A percentile compares a stretch with the other conserved stretches of the same genome.
Evolutionary conservation across 2,329 filamentous ascomycete genomes (phyloP).

Genomic region (Monosporascus sp.): DNA sequence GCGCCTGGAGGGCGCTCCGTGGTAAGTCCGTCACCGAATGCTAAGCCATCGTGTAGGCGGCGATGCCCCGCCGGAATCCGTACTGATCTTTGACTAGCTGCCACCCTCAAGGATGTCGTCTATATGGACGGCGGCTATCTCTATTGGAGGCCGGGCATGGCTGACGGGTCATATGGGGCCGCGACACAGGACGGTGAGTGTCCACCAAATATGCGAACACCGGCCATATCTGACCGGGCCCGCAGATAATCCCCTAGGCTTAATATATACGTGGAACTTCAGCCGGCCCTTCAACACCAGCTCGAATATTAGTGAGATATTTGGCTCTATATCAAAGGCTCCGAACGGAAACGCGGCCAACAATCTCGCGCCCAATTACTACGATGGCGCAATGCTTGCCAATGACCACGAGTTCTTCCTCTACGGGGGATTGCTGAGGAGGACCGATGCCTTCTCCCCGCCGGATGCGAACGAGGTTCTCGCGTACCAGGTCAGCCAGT

Average conservation of each 20-base stretch:
- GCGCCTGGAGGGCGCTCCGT: conserved; percentile 45
- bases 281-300: conserved; percentile 48
- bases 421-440: conserved; percentile 52
- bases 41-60: background rate
- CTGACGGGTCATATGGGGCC: conserved; percentile 34
- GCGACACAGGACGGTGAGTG: conserved; percentile 37
- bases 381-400: conserved; percentile 59
- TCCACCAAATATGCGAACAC: background rate
- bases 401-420: conserved; percentile 60
- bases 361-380: conserved; percentile 50
- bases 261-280: conserved; percentile 55
- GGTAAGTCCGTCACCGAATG: conserved; percentile 16
- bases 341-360: conserved; percentile 38
- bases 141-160: conserved; percentile 46
- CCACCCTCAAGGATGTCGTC: conserved; percentile 54
- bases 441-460: conserved; percentile 28
- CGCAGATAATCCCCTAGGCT: conserved; percentile 46
- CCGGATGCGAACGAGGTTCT: conserved; percentile 41
- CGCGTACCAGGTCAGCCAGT: conserved; percentile 48
- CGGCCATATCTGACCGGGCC: conserved; percentile 5
- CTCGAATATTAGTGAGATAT: conserved; percentile 48
- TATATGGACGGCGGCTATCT: conserved; percentile 61
- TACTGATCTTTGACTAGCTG: conserved; percentile 43
- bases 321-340: conserved; percentile 44
- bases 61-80: conserved; percentile 6